phyloP scores from a whole-genome alignment of 2,329 filamentous ascomycete species.

The Venturia carpophila region DNA sequence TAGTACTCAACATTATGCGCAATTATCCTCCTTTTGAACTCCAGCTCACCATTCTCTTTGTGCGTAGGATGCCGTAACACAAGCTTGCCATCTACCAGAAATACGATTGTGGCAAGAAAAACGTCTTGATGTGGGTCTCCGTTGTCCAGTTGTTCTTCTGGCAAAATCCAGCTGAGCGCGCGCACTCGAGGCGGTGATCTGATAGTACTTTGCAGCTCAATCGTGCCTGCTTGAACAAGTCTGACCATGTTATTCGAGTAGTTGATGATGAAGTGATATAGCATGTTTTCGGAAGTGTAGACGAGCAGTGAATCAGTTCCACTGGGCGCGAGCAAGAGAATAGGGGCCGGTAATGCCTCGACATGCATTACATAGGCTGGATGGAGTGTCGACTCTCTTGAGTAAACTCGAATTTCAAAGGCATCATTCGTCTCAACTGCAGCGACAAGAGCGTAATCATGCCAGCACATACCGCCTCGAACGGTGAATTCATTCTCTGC shows the following conservation, averaged over 20 bases:
- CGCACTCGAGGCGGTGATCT: constrained; percentile 86
- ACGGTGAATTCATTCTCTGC: constrained; percentile 88
- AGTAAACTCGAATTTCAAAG: constrained; percentile 87
- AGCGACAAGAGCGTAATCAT: constrained; percentile 87
- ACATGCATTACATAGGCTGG: constrained; percentile 64
- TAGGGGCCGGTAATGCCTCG: constrained; percentile 71
- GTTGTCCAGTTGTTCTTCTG: constrained; percentile 78
- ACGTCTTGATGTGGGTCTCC: constrained; percentile 96
- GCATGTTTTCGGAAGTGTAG: constrained; percentile 92
- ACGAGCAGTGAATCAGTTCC: constrained; percentile 92
- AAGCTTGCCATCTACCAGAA: constrained; percentile 95
- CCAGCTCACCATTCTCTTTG: constrained; percentile 73
- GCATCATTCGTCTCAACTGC: constrained; percentile 79
- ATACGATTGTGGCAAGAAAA: constrained; percentile 82
- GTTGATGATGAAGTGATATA: constrained; percentile 88
- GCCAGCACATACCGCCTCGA: constrained; percentile 96
- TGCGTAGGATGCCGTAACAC: constrained; percentile 83
- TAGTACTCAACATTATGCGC: constrained; percentile 96
- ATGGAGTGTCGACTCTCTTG: constrained; percentile 73
- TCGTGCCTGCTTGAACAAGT: constrained; percentile 91
- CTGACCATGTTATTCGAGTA: constrained; percentile 63
- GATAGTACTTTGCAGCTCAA: constrained; percentile 94
- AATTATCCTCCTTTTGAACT: constrained; percentile 97
- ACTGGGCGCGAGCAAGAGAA: constrained; percentile 82
- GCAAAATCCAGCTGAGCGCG: constrained; percentile 90